These are phyloP conservation scores for Fusarium illudens DNA, from an alignment of 2,329 filamentous ascomycete genomes.

Conservation along the genomic window DNA sequence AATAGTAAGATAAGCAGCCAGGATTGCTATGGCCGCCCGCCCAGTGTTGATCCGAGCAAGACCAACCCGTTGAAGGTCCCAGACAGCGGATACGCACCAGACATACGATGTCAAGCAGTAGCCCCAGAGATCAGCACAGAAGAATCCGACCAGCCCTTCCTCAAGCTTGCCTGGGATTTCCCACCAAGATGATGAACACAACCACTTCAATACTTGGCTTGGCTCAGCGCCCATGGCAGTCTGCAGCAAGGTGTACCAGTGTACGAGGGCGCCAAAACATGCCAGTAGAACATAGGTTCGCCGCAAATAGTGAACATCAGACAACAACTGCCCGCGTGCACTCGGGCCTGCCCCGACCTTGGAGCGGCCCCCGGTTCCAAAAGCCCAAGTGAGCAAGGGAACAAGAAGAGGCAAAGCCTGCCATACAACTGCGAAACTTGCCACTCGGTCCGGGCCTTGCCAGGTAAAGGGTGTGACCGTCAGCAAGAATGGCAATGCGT, in stretches of 20 bases:
- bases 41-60: neutral
- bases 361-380: neutral
- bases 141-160: neutral
- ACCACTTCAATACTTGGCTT: neutral
- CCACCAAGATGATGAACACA: slow-evolving; percentile 5
- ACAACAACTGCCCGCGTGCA: neutral
- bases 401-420: slow-evolving; percentile 16
- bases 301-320: neutral
- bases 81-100: slow-evolving; percentile 11
- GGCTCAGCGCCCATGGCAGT: neutral
- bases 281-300: neutral
- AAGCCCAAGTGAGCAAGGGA: neutral
- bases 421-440: slow-evolving; percentile 14
- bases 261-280: neutral
- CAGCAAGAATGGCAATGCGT: neutral
- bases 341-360: no score
- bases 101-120: slow-evolving; percentile 7
- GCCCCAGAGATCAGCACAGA: slow-evolving; percentile 12
- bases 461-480: slow-evolving; percentile 16
- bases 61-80: slow-evolving; percentile 20
- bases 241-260: neutral
- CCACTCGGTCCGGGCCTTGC: neutral
- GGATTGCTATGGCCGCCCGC: neutral
- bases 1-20: neutral
- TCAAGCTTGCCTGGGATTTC: neutral